Evolutionary conservation across 208 protist species (phyloP).

Genomic region (Acanthamoeba divionensis): DNA sequence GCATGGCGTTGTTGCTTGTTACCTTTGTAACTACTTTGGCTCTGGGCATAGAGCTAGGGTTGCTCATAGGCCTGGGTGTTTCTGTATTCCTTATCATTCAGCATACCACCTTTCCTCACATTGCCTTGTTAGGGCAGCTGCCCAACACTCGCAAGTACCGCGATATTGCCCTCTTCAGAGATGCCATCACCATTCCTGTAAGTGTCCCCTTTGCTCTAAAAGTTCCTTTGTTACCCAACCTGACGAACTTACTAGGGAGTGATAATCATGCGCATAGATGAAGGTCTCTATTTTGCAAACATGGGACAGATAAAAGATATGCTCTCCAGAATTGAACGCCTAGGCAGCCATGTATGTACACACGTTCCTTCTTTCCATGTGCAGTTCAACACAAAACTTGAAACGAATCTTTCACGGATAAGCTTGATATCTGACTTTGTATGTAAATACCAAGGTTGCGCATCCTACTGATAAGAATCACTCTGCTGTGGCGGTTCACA

Average conservation of each 20-base stretch:
- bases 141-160: background rate
- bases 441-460: background rate
- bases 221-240: background rate
- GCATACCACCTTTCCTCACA: slow-evolving; percentile 61
- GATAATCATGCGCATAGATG: background rate
- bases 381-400: no score
- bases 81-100: slow-evolving; percentile 66
- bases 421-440: no score
- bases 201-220: background rate
- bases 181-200: slow-evolving; percentile 15
- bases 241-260: background rate
- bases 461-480: background rate
- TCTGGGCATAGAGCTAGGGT: slow-evolving; percentile 63
- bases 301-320: slow-evolving; percentile 43
- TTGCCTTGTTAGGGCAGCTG: slow-evolving; percentile 52
- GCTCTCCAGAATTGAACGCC: background rate
- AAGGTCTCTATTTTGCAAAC: slow-evolving; percentile 42
- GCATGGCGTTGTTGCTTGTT: slow-evolving; percentile 28
- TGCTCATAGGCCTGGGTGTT: slow-evolving; percentile 49
- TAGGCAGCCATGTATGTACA: slow-evolving; percentile 14
- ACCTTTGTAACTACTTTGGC: slow-evolving; percentile 51
- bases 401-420: no score
- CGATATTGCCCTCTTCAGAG: slow-evolving; percentile 7
- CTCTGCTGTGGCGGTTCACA: background rate
- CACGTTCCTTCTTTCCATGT: no score